Evolutionary conservation across 306 rosid genomes (phyloP).

Genomic region (Crataegus laevigata): DNA sequence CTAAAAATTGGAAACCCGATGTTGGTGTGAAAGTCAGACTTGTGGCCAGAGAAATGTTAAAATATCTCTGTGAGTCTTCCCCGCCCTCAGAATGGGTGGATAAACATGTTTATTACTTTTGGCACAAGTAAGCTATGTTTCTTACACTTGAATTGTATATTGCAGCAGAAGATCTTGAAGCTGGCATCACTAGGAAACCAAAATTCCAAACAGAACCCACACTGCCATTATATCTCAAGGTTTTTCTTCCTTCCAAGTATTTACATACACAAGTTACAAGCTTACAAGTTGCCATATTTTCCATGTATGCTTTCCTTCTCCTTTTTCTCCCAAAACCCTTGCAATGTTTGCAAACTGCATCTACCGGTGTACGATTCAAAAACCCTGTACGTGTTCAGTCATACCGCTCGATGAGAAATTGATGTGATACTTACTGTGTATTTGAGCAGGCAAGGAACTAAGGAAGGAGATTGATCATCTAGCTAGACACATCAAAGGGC

Average conservation of each 20-base stretch:
- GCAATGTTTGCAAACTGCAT: background rate
- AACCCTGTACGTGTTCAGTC: constrained; percentile 3
- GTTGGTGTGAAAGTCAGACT: no score
- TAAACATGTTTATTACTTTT: no score
- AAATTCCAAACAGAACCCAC: constrained; percentile 80
- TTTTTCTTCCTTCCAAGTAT: constrained; percentile 16
- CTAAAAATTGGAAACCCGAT: no score
- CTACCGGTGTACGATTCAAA: constrained; percentile 24
- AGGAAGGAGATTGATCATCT: constrained; percentile 47
- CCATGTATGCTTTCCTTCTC: background rate
- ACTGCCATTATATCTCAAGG: constrained; percentile 79
- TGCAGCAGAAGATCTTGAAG: constrained; percentile 94
- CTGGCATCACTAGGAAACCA: constrained; percentile 41
- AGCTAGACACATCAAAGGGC: constrained; percentile 30
- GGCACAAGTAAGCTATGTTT: no score
- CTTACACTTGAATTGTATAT: background rate
- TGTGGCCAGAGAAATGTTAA: no score
- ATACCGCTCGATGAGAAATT: constrained; percentile 18
- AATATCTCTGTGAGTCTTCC: no score
- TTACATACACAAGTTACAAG: background rate
- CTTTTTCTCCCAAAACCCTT: background rate
- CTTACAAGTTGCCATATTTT: background rate
- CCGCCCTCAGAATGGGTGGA: no score
- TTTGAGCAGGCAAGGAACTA: constrained; percentile 64
- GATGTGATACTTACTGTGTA: constrained; percentile 43